phyloP scores from a whole-genome alignment of 2,329 filamentous ascomycete genomes.

The Sclerotinia minor region DNA sequence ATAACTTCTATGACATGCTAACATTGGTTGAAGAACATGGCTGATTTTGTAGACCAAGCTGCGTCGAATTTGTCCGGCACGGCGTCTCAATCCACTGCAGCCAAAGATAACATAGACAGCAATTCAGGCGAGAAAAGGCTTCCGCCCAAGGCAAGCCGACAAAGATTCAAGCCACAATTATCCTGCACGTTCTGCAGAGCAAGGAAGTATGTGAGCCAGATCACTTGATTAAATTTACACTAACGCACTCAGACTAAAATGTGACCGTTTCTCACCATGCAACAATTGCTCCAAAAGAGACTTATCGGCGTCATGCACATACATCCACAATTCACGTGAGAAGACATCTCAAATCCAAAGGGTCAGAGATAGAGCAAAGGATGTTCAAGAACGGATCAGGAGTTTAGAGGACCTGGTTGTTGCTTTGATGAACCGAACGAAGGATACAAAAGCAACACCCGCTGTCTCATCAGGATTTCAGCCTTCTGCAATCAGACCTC shows the following conservation, averaged over 20 bases:
- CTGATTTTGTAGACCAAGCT: background rate
- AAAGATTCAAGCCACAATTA: constrained; percentile 36
- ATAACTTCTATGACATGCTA: background rate
- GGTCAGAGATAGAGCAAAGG: constrained; percentile 40
- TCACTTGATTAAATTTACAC: background rate
- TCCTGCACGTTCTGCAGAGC: constrained; percentile 38
- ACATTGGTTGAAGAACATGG: background rate
- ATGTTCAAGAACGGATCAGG: constrained; percentile 55
- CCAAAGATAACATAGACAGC: background rate
- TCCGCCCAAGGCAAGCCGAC: constrained; percentile 25
- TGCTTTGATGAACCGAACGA: constrained; percentile 47
- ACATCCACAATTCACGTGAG: constrained; percentile 47
- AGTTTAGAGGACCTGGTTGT: constrained; percentile 58
- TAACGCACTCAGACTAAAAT: constrained; percentile 45
- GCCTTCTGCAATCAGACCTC: background rate
- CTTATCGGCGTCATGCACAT: constrained; percentile 49
- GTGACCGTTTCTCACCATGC: constrained; percentile 55
- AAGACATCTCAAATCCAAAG: constrained; percentile 29
- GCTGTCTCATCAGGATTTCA: background rate
- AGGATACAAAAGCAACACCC: background rate
- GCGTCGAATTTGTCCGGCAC: background rate
- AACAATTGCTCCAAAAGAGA: constrained; percentile 54
- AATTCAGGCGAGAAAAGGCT: background rate
- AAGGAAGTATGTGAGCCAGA: constrained; percentile 32
- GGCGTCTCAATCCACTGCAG: background rate